Conservation (phyloP, 257 asterid species). For the Solanum chilense region DNA sequence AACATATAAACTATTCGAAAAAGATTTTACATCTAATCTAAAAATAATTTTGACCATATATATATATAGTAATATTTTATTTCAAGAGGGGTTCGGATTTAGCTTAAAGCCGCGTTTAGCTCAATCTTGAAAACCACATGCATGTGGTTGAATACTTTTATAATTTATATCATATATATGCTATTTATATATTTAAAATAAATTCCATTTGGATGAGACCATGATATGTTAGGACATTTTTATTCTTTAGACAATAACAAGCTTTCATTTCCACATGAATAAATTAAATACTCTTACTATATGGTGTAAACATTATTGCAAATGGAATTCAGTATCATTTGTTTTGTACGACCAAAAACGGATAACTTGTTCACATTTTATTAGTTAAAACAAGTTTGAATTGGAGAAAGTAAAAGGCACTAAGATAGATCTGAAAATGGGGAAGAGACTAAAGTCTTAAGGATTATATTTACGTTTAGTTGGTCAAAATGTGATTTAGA, state of each 20-base stretch:
- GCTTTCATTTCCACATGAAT: background rate
- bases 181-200: background rate
- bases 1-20: too few species aligned
- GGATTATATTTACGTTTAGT: background rate
- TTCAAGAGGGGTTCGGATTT: too few species aligned
- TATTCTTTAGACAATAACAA: background rate
- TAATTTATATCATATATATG: background rate
- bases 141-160: background rate
- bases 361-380: background rate
- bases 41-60: too few species aligned
- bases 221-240: background rate
- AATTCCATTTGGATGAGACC: background rate
- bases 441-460: background rate
- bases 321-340: background rate
- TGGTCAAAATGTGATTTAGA: too few species aligned
- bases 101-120: background rate
- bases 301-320: background rate
- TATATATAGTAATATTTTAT: too few species aligned
- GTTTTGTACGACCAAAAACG: background rate
- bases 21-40: fast-evolving
- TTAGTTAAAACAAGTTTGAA: background rate
- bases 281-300: background rate
- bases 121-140: background rate
- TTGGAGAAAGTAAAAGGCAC: background rate
- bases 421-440: background rate